phyloP scores from a whole-genome alignment of 2,329 filamentous ascomycete genomes.

The Hymenoscyphus linearis region DNA sequence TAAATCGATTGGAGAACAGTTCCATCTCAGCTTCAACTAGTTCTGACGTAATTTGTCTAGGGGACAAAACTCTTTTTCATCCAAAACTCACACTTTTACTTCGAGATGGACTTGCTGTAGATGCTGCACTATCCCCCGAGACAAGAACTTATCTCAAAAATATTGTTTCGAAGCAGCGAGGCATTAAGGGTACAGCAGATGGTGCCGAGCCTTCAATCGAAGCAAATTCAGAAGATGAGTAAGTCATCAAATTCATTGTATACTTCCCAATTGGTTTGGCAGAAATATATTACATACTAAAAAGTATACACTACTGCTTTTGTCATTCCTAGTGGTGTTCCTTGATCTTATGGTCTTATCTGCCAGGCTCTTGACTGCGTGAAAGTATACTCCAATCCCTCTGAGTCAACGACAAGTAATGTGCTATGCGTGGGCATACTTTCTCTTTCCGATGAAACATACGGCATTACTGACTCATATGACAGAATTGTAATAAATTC shows the following conservation, averaged over 20 bases:
- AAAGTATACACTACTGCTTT: not conserved
- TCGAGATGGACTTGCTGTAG: constrained; percentile 59
- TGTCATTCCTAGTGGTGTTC: too few relatives aligned
- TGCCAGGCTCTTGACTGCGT: not conserved
- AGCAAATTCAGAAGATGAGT: not conserved
- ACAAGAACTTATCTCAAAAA: constrained; percentile 60
- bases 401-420: not conserved
- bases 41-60: constrained; percentile 18
- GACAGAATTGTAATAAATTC: not conserved
- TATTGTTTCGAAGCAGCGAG: constrained; percentile 34
- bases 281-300: too few relatives aligned
- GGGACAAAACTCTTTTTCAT: constrained; percentile 45
- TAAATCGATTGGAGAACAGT: not conserved
- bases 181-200: not conserved
- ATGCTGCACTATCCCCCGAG: constrained; percentile 52
- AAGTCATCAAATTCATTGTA: not conserved
- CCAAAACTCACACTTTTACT: constrained; percentile 67
- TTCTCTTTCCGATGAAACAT: not conserved
- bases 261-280: not conserved
- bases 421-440: not conserved
- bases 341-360: not conserved
- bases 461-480: not conserved
- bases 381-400: not conserved
- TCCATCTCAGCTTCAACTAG: not conserved
- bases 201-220: not conserved